Evolutionary conservation across 2,329 filamentous ascomycete species (phyloP).

Genomic region (Zymoseptoria tritici): DNA sequence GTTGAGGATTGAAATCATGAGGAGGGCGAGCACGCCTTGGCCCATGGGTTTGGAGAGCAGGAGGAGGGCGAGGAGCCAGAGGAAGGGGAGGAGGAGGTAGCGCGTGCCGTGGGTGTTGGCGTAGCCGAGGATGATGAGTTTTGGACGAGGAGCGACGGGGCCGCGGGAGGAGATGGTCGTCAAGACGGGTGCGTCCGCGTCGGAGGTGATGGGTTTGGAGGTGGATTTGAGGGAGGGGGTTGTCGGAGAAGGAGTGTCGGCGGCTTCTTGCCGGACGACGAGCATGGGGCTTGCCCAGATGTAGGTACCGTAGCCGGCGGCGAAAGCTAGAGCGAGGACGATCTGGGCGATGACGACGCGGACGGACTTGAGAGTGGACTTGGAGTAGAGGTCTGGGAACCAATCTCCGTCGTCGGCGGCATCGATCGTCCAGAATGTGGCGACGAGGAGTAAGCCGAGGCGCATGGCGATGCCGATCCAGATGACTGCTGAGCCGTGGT

Average conservation of each 20-base stretch:
- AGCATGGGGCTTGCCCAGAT: constrained; percentile 80
- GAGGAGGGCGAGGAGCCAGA: constrained; percentile 67
- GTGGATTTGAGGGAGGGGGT: constrained; percentile 4
- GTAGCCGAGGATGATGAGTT: constrained; percentile 70
- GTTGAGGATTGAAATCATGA: constrained; percentile 83
- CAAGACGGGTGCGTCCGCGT: constrained; percentile 29
- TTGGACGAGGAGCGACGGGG: constrained; percentile 25
- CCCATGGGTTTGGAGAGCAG: constrained; percentile 94
- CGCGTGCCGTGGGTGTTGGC: constrained; percentile 87
- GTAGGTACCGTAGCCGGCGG: constrained; percentile 78
- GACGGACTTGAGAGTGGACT: constrained; percentile 60
- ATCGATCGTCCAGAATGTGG: constrained; percentile 81
- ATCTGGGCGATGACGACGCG: constrained; percentile 74
- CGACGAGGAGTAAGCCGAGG: constrained; percentile 64
- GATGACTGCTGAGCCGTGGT: constrained; percentile 73
- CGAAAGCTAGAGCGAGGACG: constrained; percentile 69
- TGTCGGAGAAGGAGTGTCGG: constrained; percentile 10
- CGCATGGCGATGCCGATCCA: constrained; percentile 82
- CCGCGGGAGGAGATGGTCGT: constrained; percentile 28
- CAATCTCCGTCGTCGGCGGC: constrained; percentile 80
- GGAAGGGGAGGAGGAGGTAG: constrained; percentile 75
- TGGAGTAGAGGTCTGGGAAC: constrained; percentile 52
- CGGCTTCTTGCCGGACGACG: constrained; percentile 51
- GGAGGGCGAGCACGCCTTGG: constrained; percentile 69
- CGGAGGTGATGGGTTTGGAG: constrained; percentile 24